Percentiles rank a stretch among this genome's conserved stretches.
These are phyloP conservation scores for Phoma herbarum DNA, from an alignment of 2,329 filamentous ascomycete species.

Conservation along the genomic window DNA sequence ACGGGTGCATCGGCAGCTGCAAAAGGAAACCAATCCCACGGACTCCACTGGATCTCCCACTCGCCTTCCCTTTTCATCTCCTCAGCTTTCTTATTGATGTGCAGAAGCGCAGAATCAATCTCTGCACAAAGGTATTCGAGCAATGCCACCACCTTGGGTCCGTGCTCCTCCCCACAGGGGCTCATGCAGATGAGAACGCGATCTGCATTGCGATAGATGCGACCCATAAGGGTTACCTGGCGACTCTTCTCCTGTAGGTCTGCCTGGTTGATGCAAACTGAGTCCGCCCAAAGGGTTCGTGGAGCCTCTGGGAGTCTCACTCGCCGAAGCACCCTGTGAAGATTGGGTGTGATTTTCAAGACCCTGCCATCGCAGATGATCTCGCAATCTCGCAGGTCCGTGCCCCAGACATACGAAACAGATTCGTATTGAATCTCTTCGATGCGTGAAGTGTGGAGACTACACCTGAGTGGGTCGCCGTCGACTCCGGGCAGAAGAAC, in stretches of 20 bases:
- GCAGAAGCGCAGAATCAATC: slow-evolving; percentile 1
- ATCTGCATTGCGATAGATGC: not conserved
- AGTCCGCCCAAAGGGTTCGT: slow-evolving; percentile 1
- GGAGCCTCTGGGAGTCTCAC: not conserved
- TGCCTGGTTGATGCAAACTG: not conserved
- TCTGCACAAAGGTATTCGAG: slow-evolving; percentile 13
- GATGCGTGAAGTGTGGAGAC: slow-evolving; percentile 15
- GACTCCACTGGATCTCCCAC: not conserved
- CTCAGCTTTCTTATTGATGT: not conserved
- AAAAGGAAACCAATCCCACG: not conserved
- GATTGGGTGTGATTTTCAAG: slow-evolving; percentile 17
- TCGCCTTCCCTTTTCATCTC: not conserved
- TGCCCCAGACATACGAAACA: slow-evolving; percentile 28
- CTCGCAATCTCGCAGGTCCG: slow-evolving; percentile 8
- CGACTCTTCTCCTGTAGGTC: not conserved
- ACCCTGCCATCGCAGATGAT: slow-evolving; percentile 10
- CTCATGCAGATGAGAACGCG: slow-evolving; percentile 1
- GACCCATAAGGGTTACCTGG: not conserved
- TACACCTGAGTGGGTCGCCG: slow-evolving; percentile 15
- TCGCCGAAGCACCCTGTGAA: slow-evolving; percentile 17
- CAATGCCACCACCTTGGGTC: slow-evolving; percentile 7
- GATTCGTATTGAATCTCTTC: slow-evolving; percentile 15
- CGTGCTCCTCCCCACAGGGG: not conserved
- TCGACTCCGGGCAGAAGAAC: not conserved
- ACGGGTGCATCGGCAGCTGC: not conserved